A percentile compares a stretch with the other conserved stretches of the same genome.
Evolutionary conservation across 768 basidiomycete species (phyloP).

Genomic region (Coprinopsis strossmayeri): DNA sequence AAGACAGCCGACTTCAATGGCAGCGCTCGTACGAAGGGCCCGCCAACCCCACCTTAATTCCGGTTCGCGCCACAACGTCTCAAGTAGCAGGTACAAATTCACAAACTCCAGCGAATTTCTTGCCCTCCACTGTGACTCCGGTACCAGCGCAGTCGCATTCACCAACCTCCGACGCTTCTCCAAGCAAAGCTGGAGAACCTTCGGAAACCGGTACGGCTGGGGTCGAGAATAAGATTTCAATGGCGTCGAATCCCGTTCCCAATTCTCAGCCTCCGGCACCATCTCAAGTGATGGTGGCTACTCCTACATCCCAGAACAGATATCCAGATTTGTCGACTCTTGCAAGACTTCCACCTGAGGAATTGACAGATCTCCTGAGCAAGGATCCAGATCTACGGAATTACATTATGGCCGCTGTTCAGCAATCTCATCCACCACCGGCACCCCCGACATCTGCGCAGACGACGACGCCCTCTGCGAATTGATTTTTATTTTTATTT

Average conservation of each 20-base stretch:
- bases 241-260: neutral
- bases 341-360: slow-evolving; percentile 27
- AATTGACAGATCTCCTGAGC: slow-evolving; percentile 30
- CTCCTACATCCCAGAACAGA: slow-evolving; percentile 1
- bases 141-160: slow-evolving; percentile 1
- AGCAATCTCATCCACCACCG: slow-evolving; percentile 5
- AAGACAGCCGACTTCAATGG: slow-evolving; percentile 15
- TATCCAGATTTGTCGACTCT: slow-evolving; percentile 21
- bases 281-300: neutral
- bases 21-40: slow-evolving; percentile 18
- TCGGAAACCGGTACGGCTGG: neutral
- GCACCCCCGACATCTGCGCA: neutral
- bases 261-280: neutral
- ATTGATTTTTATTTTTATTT: no score
- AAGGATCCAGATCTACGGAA: slow-evolving; percentile 33
- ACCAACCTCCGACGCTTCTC: neutral
- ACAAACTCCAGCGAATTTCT: neutral
- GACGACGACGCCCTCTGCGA: neutral
- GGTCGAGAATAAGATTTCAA: neutral
- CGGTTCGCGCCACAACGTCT: neutral
- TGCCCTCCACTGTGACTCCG: slow-evolving; percentile 4
- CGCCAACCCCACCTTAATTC: neutral
- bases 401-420: slow-evolving; percentile 28
- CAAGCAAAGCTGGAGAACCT: neutral
- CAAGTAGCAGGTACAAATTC: neutral